These are phyloP conservation scores for Halophytophthora polymorphica DNA, from an alignment of 352 stramenopile genomes.

Conservation along the genomic window DNA sequence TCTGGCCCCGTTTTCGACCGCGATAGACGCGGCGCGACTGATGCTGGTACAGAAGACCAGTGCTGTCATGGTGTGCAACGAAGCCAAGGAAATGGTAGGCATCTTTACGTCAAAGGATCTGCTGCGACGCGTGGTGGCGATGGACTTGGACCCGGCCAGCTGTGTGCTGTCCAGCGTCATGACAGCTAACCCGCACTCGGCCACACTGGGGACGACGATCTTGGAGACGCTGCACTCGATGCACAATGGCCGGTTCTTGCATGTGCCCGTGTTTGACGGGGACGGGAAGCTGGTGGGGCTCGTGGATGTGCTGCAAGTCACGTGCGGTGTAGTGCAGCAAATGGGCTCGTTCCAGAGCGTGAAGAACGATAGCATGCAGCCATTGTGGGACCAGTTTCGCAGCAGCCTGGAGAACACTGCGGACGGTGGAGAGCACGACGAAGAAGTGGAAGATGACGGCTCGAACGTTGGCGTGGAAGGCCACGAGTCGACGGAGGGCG, in stretches of 20 bases:
- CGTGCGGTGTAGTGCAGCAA: constrained; percentile 84
- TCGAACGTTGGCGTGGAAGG: constrained; percentile 32
- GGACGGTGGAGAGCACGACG: constrained; percentile 23
- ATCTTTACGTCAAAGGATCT: constrained; percentile 98
- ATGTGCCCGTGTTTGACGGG: constrained; percentile 94
- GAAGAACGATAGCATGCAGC: constrained; percentile 66
- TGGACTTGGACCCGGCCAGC: constrained; percentile 76
- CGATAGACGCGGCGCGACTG: constrained; percentile 66
- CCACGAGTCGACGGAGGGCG: constrained; percentile 15
- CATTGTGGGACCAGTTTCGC: constrained; percentile 76
- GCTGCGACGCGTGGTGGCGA: constrained; percentile 93
- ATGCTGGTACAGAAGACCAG: constrained; percentile 83
- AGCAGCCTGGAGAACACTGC: constrained; percentile 46
- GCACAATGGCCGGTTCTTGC: constrained; percentile 96
- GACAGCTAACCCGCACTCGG: constrained; percentile 93
- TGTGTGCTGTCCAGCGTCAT: constrained; percentile 91
- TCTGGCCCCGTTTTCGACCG: constrained; percentile 44
- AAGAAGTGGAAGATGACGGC: constrained; percentile 35
- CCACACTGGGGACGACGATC: constrained; percentile 91
- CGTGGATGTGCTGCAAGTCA: constrained; percentile 95
- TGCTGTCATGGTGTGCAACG: constrained; percentile 88
- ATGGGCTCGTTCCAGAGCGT: constrained; percentile 74
- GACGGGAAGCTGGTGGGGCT: constrained; percentile 90
- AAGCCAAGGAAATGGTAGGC: constrained; percentile 82
- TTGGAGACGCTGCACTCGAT: constrained; percentile 97